phyloP scores from a whole-genome alignment of 495 filamentous ascomycete genomes.

The Viridothelium virens region DNA sequence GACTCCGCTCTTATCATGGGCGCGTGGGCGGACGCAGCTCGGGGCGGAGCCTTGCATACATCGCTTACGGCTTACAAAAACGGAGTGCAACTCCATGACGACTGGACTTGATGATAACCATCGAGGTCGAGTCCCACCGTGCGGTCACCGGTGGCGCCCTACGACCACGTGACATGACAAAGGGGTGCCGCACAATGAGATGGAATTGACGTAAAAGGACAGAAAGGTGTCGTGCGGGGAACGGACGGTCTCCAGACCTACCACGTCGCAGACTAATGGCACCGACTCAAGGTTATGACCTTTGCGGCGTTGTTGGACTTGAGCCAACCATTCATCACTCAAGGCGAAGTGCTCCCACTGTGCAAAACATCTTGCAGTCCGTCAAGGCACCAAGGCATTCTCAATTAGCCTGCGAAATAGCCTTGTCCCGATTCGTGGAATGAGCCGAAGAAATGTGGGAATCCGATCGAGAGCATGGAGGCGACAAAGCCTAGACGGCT shows the following conservation, averaged over 20 bases:
- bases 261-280: neutral
- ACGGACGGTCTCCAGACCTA: neutral
- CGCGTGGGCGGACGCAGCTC: neutral
- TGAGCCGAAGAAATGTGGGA: neutral
- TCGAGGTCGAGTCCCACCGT: no score
- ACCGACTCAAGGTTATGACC: neutral
- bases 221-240: neutral
- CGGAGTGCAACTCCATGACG: neutral
- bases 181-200: neutral
- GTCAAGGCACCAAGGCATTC: no score
- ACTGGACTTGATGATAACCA: neutral
- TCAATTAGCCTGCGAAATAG: neutral
- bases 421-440: neutral
- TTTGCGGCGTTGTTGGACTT: neutral
- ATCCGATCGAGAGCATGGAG: neutral
- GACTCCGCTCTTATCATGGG: neutral
- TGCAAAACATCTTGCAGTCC: no score
- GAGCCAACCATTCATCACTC: no score
- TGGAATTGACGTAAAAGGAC: neutral
- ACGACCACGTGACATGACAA: neutral
- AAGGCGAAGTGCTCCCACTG: no score
- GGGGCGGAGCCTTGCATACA: neutral
- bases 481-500: neutral
- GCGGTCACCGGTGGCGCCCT: no score
- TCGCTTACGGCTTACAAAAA: neutral